Evolutionary conservation across 2,329 filamentous ascomycete species (phyloP), one percentile per base, ranked within the genome.

Genomic region (Aspergillus spinulosporus): DNA sequence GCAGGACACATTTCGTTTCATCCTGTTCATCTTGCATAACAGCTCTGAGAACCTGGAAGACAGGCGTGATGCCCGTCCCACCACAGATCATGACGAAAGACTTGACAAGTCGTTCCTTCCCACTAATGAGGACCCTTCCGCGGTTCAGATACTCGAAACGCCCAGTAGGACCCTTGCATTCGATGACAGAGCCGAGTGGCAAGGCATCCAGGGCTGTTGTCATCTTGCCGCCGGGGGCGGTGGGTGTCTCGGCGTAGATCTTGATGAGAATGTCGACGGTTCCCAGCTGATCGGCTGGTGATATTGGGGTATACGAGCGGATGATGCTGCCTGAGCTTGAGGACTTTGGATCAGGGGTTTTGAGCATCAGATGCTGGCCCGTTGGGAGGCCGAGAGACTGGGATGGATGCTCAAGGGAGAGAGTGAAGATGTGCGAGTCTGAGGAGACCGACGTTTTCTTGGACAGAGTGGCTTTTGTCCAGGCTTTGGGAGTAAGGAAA

Each of bases 41-140:
- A 0, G 89, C 88, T 5, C 89, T 80, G 50, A 95, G 77, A 2
- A 96, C 89, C 67, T 94, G 89, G 69, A 87, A 94, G 61, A 96
- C 89, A 0, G 92, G 92, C n/a, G 92, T 96, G 66, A 97, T 88
- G 0, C 92, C 92, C n/a, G 85, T 90, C 4, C 92, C 92, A 11
- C 83, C 92, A 64, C 90, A 94, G 32, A 96, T 86, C 91, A 96
- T 96, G 68, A 89, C 79, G 71, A 96, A 90, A 9, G 81, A 82
- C 52, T 81, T 82, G 1, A 95, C 82, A 0, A 64, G 73, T 7
- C 86, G 77, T 56, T 78, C 70, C 15, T 77, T 79, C 0, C 82
- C 82, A 31, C 83, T 83, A 42, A 96, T 74, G 0, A 75, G 68
- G 64, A 88, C 90, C 1, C 73, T 60, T 0, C 92, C 91, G 0